Evolutionary conservation across 257 asterid species (phyloP), one percentile per base, ranked within the genome.

Genomic region (Ajuga chamaepitys): DNA sequence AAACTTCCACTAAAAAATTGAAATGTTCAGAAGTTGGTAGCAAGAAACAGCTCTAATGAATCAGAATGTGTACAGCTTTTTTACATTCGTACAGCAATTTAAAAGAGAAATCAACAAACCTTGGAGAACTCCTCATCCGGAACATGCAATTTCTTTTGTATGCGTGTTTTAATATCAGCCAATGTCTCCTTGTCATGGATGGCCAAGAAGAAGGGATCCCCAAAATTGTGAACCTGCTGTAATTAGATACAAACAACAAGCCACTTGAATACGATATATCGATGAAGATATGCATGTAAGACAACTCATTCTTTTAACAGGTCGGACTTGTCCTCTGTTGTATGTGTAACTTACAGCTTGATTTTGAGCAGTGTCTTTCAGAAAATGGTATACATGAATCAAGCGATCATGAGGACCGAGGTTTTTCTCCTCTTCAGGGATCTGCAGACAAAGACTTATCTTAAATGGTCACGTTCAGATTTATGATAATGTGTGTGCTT

Each of bases 341-440:
- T n/a, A 44, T 48, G 21, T 68, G 0, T 4, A 30, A 65, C 81
- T 55, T 74, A 82, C 82, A 73, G 70, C 77, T 74, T 80, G 89
- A 67, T 80, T 82, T 71, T 78, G 88, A 55, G 83, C 58, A 53
- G 81, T 53, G 64, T 80, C 88, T 68, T 76, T 78, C 83, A 80
- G 73, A 50, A 85, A 85, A 78, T 82, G 85, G 73, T 82, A 82
- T 45, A 82, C 85, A 62, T 82, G 92, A 74, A 85, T 81, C 73
- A 82, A 78, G 58, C 85, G 85, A 78, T 74, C 81, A 47, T 47
- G 74, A 61, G 85, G 82, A 66, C 83, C 86, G 71, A 83, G 76
- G 60, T 70, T 81, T 74, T 81, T 81, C 84, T 86, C 89, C 77
- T 83, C 89, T 74, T 86, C 94, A 32, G 89, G 89, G 69, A 83